Percentiles rank a stretch among this genome's conserved stretches.
phyloP scores from a whole-genome alignment of 108 stramenopile species.

The Cafeteria roenbergensis region DNA sequence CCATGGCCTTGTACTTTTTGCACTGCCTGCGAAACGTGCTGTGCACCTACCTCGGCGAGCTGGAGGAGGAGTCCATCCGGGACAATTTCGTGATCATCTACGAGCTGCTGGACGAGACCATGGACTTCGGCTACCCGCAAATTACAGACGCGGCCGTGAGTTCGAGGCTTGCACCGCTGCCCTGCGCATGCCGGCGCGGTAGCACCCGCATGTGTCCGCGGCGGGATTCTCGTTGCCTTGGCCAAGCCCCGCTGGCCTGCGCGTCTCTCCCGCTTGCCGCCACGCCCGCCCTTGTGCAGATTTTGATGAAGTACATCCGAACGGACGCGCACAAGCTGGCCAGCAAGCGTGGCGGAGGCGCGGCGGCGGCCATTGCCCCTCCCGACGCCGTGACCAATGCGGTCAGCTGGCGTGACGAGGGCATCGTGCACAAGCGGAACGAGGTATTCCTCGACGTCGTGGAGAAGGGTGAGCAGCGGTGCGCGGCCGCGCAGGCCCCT shows the following conservation, averaged over 20 bases:
- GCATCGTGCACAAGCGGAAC: conserved; percentile 97
- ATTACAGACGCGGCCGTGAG: conserved; percentile 39
- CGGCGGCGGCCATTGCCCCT: conserved; percentile 55
- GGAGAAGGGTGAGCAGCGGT: no score
- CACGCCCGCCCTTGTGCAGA: no score
- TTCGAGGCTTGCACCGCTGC: no score
- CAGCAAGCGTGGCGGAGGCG: conserved; percentile 40
- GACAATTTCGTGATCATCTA: conserved; percentile 99
- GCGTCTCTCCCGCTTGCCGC: no score
- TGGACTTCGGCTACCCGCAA: conserved; percentile 97
- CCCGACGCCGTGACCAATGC: conserved; percentile 93
- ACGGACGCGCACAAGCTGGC: conserved; percentile 74
- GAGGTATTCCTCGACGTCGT: conserved; percentile 98
- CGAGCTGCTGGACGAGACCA: conserved; percentile 94
- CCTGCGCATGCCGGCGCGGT: no score
- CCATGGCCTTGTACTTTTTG: conserved; percentile 76
- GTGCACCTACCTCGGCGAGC: conserved; percentile 79
- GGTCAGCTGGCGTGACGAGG: conserved; percentile 92
- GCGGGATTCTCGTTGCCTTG: no score
- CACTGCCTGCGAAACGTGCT: conserved; percentile 46
- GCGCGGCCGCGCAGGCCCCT: no score
- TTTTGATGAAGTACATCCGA: conserved; percentile 79
- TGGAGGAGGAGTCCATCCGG: conserved; percentile 93
- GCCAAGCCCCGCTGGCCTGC: no score
- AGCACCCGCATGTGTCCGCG: no score